Percentiles rank a stretch among this genome's conserved stretches.
These are phyloP conservation scores for Mollisiaceae sp. DNA, from an alignment of 2,329 filamentous ascomycete species.

Conservation along the genomic window DNA sequence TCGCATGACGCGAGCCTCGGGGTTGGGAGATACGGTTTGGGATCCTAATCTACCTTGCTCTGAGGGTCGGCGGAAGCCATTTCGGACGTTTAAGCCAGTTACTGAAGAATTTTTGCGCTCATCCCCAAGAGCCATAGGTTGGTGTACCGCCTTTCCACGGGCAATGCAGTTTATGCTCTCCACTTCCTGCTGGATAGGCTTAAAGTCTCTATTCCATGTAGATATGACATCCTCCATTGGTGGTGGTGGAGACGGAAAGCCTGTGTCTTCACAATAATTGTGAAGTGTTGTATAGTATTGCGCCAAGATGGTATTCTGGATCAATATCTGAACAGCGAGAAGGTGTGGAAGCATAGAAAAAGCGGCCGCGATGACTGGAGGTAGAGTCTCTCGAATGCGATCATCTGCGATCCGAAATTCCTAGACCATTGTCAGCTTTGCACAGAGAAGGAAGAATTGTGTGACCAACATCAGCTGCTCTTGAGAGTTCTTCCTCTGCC, in stretches of 20 bases:
- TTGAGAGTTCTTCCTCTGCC: conserved; percentile 71
- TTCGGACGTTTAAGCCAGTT: conserved; percentile 43
- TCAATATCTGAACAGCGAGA: conserved; percentile 71
- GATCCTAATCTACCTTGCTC: conserved; percentile 39
- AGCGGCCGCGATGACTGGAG: conserved; percentile 70
- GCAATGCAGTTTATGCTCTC: conserved; percentile 69
- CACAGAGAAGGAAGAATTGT: conserved; percentile 21
- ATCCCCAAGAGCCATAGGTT: conserved; percentile 50
- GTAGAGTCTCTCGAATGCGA: conserved; percentile 72
- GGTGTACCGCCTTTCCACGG: conserved; percentile 68
- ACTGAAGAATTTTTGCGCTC: conserved; percentile 39
- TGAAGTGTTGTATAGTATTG: conserved; percentile 80
- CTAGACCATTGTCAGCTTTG: conserved; percentile 42
- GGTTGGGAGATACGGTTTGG: conserved; percentile 31
- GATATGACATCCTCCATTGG: conserved; percentile 73
- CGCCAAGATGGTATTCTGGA: conserved; percentile 78
- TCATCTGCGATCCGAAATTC: conserved; percentile 79
- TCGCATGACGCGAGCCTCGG: conserved; percentile 33
- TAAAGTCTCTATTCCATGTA: conserved; percentile 67
- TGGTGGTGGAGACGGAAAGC: conserved; percentile 74
- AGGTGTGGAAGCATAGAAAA: conserved; percentile 78
- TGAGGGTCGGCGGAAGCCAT: conserved; percentile 50
- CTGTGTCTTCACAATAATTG: conserved; percentile 71
- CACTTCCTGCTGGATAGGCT: conserved; percentile 66
- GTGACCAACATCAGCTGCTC: conserved; percentile 63